These are phyloP conservation scores for Lasiodiplodia sp. DNA, from an alignment of 2,329 filamentous ascomycete genomes.

Conservation along the genomic window DNA sequence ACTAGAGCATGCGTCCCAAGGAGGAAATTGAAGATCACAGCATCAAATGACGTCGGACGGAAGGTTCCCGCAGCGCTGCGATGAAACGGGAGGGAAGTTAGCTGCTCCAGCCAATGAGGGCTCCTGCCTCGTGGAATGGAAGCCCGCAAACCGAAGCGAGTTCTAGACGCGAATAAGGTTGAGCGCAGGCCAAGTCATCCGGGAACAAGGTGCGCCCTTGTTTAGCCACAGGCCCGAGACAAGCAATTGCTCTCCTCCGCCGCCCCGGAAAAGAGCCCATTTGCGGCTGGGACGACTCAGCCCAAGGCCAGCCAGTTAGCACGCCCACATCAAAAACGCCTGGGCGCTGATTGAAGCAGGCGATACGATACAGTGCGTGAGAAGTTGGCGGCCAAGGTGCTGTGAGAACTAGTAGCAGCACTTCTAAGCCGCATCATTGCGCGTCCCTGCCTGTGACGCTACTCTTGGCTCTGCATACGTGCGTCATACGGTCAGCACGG, in stretches of 20 bases:
- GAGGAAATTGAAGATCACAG: neutral
- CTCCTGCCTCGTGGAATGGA: neutral
- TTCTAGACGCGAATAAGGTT: conserved; percentile 6
- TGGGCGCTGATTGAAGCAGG: neutral
- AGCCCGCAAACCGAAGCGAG: neutral
- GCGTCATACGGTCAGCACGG: conserved; percentile 19
- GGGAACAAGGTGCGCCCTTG: neutral
- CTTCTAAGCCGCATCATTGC: conserved; percentile 26
- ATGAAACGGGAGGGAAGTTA: conserved; percentile 8
- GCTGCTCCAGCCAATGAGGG: conserved; percentile 13
- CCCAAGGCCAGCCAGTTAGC: conserved; percentile 2
- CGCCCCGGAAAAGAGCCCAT: neutral
- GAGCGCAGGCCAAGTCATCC: neutral
- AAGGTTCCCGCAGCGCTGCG: neutral
- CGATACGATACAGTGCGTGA: conserved; percentile 5
- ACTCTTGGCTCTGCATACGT: conserved; percentile 16
- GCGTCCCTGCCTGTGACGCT: conserved; percentile 14
- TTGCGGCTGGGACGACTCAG: neutral
- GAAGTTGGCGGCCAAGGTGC: neutral
- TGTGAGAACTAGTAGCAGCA: neutral
- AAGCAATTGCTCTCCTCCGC: conserved; percentile 9
- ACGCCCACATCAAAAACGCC: neutral
- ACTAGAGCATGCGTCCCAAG: neutral
- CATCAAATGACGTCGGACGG: conserved; percentile 18
- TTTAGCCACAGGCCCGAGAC: conserved; percentile 1